These are phyloP conservation scores for Odonthalia washingtoniensis DNA, from an alignment of 31 red algal genomes.

Conservation along the genomic window DNA sequence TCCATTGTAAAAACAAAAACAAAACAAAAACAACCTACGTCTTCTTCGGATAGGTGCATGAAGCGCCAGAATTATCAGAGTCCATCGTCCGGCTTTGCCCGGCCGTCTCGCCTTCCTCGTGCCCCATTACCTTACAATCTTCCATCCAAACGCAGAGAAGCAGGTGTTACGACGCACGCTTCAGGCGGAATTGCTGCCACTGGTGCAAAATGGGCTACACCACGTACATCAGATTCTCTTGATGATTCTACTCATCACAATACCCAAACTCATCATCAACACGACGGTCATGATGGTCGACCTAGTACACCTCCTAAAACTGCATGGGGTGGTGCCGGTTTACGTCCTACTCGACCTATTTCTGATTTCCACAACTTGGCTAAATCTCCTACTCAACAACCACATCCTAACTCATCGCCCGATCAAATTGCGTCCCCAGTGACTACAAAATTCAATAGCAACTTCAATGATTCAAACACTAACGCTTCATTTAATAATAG, in stretches of 20 bases:
- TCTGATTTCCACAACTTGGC: neutral
- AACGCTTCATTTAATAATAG: neutral
- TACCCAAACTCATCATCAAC: constrained; percentile 30
- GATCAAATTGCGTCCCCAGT: neutral
- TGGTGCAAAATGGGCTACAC: constrained; percentile 81
- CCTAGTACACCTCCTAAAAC: constrained; percentile 22
- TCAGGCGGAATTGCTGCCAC: constrained; percentile 76
- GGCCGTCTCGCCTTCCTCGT: constrained; percentile 45
- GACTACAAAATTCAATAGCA: neutral
- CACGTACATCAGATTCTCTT: constrained; percentile 35
- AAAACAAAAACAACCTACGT: too few species aligned
- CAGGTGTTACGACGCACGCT: constrained; percentile 59
- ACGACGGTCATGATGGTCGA: constrained; percentile 35
- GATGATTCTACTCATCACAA: neutral
- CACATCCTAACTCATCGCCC: neutral
- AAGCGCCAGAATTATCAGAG: constrained; percentile 61
- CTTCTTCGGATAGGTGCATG: constrained; percentile 38
- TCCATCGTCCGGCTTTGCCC: constrained; percentile 23
- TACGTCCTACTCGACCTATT: constrained; percentile 6
- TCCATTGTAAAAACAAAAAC: too few species aligned
- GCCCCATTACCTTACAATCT: constrained; percentile 71
- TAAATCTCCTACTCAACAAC: neutral
- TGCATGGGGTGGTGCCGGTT: constrained; percentile 49
- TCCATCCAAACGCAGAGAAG: constrained; percentile 67
- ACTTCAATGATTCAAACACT: neutral